phyloP scores from a whole-genome alignment of 2,329 filamentous ascomycete species.

The Diaporthe helianthi region DNA sequence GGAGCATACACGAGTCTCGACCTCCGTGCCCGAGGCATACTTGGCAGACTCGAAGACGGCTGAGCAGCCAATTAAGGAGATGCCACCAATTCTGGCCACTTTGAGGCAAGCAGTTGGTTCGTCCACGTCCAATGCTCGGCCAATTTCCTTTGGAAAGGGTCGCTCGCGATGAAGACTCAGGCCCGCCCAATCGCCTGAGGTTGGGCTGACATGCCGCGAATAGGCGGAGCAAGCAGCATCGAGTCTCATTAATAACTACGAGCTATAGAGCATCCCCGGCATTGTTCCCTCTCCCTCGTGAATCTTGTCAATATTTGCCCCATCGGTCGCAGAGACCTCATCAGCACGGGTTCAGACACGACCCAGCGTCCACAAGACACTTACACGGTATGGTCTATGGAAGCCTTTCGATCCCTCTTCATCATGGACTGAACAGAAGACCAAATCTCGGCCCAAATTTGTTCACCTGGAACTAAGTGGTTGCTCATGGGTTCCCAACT shows the following conservation, averaged over 20 bases:
- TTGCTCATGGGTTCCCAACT: background rate
- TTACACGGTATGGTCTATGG: background rate
- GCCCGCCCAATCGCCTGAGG: background rate
- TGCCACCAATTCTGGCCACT: background rate
- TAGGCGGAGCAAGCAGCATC: conserved; percentile 3
- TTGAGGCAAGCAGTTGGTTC: conserved; percentile 1
- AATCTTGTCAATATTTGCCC: background rate
- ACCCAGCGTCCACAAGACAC: background rate
- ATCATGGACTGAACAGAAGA: background rate
- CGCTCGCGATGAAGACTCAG: conserved; percentile 1
- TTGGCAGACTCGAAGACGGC: background rate
- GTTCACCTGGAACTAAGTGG: background rate
- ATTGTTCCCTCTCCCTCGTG: background rate
- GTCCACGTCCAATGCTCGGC: background rate
- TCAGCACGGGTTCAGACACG: background rate
- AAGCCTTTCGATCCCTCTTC: background rate
- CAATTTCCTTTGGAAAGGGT: background rate
- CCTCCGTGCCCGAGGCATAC: conserved; percentile 1
- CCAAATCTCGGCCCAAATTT: background rate
- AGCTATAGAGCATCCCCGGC: background rate
- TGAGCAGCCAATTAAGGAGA: conserved; percentile 6
- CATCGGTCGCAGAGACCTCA: background rate
- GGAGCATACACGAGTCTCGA: background rate
- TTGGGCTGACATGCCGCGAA: conserved; percentile 14
- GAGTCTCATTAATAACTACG: conserved; percentile 7